Evolutionary conservation across 116 monocot species (phyloP), one percentile per base, ranked within the genome.

Genomic region (Thalassia testudinum): DNA sequence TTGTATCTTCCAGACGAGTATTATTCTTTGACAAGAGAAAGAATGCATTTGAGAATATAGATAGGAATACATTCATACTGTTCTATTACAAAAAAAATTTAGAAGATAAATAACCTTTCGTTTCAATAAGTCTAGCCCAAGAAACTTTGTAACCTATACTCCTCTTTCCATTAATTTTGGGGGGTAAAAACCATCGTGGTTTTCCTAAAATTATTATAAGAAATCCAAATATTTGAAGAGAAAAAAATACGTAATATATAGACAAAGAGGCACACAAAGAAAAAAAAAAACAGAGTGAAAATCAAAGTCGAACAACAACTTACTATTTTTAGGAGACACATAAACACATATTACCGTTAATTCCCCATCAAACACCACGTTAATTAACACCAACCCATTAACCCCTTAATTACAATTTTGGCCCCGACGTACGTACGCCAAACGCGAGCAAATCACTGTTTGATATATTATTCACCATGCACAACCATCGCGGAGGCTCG

Each of bases 401-500:
- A 14, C 40, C 7, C 7, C 40, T 8, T 14, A 7, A 14, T 7
- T 40, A 40, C 40, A 14, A 47, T 20, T 6, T 13, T 5, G n/a
- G 47, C 7, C n/a, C 47, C 12, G 19, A 18, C 17, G 47, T 20
- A 18, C 15, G 0, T 29, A 37, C 14, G 14, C 40, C 40, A 40
- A 40, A 7, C 40, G 7, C 40, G 11, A 40, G 40, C 40, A 14
- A 14, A 40, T 7, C 61, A n/a, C n/a, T n/a, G n/a, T n/a, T n/a
- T n/a, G n/a, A n/a, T n/a, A n/a, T n/a, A n/a, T n/a, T n/a, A n/a
- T n/a, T 50, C 7, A 61, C 61, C 50, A 34, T 20, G 34, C 47
- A 38, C 61, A 61, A 37, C 47, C 50, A 14, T 37, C 43, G 12
- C 28, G 38, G 23, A 61, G 61, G 37, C 38, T 25, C 37, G 51